Base-by-base conservation (phyloP, 495 filamentous ascomycete genomes). In the Xanthoparmelia taractica region DNA sequence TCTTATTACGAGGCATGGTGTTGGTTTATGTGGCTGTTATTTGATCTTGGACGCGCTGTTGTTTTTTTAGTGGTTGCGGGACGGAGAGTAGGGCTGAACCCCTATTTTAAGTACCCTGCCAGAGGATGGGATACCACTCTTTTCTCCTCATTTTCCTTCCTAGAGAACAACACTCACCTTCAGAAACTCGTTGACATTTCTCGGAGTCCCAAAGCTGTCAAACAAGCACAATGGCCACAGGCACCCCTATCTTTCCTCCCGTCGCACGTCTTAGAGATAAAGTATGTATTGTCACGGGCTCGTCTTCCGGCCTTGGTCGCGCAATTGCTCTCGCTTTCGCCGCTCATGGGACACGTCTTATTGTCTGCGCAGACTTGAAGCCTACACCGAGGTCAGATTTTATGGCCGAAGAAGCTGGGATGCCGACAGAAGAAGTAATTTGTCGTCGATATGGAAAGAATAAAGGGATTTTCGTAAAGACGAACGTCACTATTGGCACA, bases 311-410 rank as follows among this genome's bases (percentile, higher is more conserved):
- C 7, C 62, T 82, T 0, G 78, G 81, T 27, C 71, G 79, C 48
- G 77, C 68, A 29, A 65, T 68, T 56, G 61, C 68, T 17, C 66
- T 71, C 11, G 67, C 71, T 1, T 80, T 76, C 63, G 74, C 77
- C 13, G 64, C 58, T 10, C 74, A 82, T 64, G 80, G 79, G 10
- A 74, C 81, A 8, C 68, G 71, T 47, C 65, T 65, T 0, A 68
- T 84, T 12, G 74, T 82, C 45, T 84, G 79, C 56, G 77, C 75
- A 0, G 76, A 82, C 70, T 60, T 84, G 29, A 69, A 66, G 37
- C 67, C 74, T n/a, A 64, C 13, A 70, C 72, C 2, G 60, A 71
- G 58, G 63, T 66, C 8, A 17, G 57, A 62, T 12, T 63, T 64
- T 34, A 58, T 68, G 38, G 72, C 41, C 2, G 63, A 75, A 47